A percentile compares a stretch with the other conserved stretches of the same genome.
Conservation (phyloP, 2,329 filamentous ascomycete genomes). For the Epichloe festucae region DNA sequence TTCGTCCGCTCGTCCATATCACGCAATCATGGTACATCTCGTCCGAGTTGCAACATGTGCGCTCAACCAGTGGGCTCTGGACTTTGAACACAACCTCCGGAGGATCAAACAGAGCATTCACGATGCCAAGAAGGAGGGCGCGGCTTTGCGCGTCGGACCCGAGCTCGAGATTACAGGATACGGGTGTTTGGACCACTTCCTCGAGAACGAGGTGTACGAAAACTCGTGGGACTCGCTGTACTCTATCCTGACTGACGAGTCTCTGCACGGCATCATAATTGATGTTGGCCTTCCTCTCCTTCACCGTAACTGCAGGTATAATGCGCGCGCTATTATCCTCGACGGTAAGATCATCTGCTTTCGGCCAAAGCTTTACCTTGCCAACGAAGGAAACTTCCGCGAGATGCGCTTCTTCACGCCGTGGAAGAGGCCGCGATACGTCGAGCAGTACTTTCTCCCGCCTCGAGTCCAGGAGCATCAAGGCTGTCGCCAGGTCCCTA, state of each 20-base stretch:
- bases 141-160: conserved; percentile 47
- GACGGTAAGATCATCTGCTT: conserved; percentile 59
- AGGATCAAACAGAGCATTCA: conserved; percentile 52
- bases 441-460: conserved; percentile 23
- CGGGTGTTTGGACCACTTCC: conserved; percentile 28
- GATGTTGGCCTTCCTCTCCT: conserved; percentile 29
- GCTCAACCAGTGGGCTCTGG: conserved; percentile 24
- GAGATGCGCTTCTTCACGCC: conserved; percentile 25
- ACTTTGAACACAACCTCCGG: conserved; percentile 44
- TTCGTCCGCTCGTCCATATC: conserved; percentile 35
- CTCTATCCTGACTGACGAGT: conserved; percentile 19
- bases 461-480: conserved; percentile 17
- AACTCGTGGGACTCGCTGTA: conserved; percentile 20
- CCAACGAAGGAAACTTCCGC: conserved; percentile 23
- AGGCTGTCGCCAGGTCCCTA: conserved; percentile 22
- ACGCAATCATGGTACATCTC: conserved; percentile 24
- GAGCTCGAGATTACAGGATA: conserved; percentile 31
- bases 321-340: conserved; percentile 11
- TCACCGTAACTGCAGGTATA: conserved; percentile 15
- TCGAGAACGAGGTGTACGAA: conserved; percentile 29
- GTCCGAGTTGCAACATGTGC: conserved; percentile 21
- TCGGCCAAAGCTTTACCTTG: conserved; percentile 17
- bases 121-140: conserved; percentile 44
- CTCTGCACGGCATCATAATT: conserved; percentile 24
- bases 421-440: conserved; percentile 20